These are phyloP conservation scores for Sonneratia caseolaris DNA, from an alignment of 345 rosid species.

Conservation along the genomic window DNA sequence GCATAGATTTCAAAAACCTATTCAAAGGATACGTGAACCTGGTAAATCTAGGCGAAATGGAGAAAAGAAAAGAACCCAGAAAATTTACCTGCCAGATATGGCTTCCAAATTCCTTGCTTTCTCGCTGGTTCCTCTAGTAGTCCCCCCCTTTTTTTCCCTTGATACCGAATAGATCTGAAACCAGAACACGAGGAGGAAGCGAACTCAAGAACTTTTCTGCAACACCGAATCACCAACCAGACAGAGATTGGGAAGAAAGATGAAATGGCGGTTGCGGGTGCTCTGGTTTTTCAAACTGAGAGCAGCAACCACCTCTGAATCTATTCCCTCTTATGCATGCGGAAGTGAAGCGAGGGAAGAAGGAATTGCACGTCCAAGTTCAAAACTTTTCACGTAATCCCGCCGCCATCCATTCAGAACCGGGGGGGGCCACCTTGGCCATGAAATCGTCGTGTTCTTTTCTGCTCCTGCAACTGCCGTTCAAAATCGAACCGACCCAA, in stretches of 20 bases:
- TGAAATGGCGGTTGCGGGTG: not conserved
- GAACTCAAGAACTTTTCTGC: not conserved
- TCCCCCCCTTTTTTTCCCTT: not conserved
- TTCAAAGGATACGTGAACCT: not conserved
- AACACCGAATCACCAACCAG: not conserved
- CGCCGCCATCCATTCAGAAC: not conserved
- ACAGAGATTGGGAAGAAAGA: not conserved
- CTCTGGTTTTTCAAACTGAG: not conserved
- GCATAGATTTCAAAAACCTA: not conserved
- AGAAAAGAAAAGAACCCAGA: not conserved
- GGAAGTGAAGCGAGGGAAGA: not conserved
- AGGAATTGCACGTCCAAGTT: not conserved
- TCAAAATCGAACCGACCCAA: not conserved
- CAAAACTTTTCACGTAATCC: constrained; percentile 5
- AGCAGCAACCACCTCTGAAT: not conserved
- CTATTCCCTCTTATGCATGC: not conserved
- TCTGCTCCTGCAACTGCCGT: not conserved
- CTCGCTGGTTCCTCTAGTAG: not conserved
- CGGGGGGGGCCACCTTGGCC: not conserved
- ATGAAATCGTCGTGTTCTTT: not conserved
- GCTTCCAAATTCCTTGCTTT: not conserved
- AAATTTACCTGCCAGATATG: not conserved
- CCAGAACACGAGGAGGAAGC: not conserved
- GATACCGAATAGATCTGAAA: not conserved
- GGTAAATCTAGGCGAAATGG: not conserved